phyloP scores from a whole-genome alignment of 768 basidiomycete genomes.

The Mycena amicta region DNA sequence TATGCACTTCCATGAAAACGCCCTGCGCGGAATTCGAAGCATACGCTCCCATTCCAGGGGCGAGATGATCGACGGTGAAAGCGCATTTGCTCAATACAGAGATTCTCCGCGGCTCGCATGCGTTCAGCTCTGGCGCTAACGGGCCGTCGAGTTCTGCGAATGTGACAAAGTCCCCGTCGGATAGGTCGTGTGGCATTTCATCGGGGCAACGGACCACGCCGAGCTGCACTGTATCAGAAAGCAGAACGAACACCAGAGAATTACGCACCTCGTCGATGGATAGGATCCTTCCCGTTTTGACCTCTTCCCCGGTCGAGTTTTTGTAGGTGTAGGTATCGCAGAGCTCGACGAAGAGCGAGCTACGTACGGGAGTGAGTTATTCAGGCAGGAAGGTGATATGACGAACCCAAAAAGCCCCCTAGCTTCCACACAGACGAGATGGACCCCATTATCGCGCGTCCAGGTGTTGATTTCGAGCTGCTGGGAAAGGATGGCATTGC shows the following conservation, averaged over 20 bases:
- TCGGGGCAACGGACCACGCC: neutral
- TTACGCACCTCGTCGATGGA: neutral
- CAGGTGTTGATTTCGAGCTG: constrained; percentile 77
- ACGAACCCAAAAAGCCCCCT: constrained; percentile 72
- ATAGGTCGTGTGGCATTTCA: neutral
- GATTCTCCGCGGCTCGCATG: neutral
- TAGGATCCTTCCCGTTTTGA: constrained; percentile 37
- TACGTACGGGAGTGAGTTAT: no score
- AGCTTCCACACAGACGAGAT: constrained; percentile 70
- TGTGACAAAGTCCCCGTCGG: neutral
- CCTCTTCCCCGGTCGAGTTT: neutral
- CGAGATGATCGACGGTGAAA: neutral
- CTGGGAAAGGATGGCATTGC: constrained; percentile 56
- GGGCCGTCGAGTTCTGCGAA: neutral
- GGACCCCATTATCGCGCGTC: constrained; percentile 68
- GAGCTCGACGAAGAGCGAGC: neutral
- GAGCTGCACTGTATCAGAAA: no score
- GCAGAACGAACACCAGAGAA: no score
- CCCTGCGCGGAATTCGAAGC: neutral
- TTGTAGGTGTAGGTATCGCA: neutral
- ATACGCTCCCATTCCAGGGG: neutral
- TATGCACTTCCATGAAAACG: neutral
- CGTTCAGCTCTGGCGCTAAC: neutral
- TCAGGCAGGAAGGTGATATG: constrained; percentile 49
- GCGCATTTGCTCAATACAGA: neutral